Conservation (phyloP, 495 filamentous ascomycete species). For the Letharia columbiana region DNA sequence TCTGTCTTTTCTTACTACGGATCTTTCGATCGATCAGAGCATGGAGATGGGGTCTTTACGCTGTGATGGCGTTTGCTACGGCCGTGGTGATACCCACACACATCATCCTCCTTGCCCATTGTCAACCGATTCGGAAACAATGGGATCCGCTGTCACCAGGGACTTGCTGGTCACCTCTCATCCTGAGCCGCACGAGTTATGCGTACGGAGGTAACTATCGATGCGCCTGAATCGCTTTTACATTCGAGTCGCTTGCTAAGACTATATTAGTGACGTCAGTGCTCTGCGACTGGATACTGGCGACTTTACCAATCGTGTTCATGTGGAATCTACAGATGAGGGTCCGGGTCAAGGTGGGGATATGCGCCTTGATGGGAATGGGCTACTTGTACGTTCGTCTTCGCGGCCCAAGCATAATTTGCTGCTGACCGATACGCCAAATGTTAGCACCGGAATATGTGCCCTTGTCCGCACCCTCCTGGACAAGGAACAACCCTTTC, state of each 20-base stretch:
- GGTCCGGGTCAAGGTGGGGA: slow-evolving; percentile 7
- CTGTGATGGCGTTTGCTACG: slow-evolving; percentile 33
- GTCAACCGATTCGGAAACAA: slow-evolving; percentile 35
- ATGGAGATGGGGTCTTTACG: slow-evolving; percentile 32
- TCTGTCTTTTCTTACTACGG: slow-evolving; percentile 40
- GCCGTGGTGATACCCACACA: slow-evolving; percentile 33
- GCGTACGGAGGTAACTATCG: background rate
- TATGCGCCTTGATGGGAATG: slow-evolving; percentile 19
- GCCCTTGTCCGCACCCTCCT: too few relatives aligned
- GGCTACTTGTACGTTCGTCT: slow-evolving; percentile 7
- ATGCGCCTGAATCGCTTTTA: too few relatives aligned
- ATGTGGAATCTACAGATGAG: slow-evolving; percentile 19
- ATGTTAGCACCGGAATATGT: too few relatives aligned
- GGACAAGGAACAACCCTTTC: too few relatives aligned
- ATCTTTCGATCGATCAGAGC: slow-evolving; percentile 31
- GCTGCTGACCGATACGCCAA: too few relatives aligned
- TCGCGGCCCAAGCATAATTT: too few relatives aligned
- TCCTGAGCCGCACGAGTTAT: too few relatives aligned
- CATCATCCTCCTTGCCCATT: slow-evolving; percentile 38
- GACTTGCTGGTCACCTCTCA: slow-evolving; percentile 32
- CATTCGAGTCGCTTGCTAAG: background rate
- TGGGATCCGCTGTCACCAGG: slow-evolving; percentile 35
- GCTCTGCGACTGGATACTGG: slow-evolving; percentile 37
- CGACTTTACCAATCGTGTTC: slow-evolving; percentile 27
- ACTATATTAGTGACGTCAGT: slow-evolving; percentile 27